A percentile compares a stretch with the other conserved stretches of the same genome.
phyloP scores from a whole-genome alignment of 257 asterid genomes.

The Thymus quinquecostatus region DNA sequence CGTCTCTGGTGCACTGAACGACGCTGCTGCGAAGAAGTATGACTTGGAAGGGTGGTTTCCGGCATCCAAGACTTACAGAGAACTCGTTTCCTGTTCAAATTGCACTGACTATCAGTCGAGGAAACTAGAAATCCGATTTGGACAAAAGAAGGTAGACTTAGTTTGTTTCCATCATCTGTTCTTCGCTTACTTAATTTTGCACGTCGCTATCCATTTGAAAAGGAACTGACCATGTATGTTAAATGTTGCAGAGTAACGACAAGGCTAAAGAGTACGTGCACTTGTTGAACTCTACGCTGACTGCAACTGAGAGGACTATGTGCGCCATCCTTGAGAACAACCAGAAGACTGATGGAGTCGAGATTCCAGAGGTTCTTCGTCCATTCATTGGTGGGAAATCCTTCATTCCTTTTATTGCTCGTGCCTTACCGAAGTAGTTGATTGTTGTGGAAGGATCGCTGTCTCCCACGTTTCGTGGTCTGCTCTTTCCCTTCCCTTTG shows the following conservation, averaged over 20 bases:
- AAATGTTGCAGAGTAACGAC: slow-evolving; percentile 66
- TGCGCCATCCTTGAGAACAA: slow-evolving; percentile 90
- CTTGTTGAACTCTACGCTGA: slow-evolving; percentile 88
- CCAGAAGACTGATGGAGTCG: slow-evolving; percentile 91
- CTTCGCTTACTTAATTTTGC: too few relatives aligned
- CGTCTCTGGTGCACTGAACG: slow-evolving; percentile 93
- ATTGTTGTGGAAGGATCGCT: background rate
- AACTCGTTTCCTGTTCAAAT: slow-evolving; percentile 95
- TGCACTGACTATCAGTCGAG: slow-evolving; percentile 92
- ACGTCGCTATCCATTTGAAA: background rate
- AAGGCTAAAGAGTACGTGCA: slow-evolving; percentile 84
- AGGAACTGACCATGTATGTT: slow-evolving; percentile 3
- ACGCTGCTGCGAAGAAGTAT: slow-evolving; percentile 96
- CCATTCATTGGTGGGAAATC: slow-evolving; percentile 71
- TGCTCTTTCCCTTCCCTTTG: background rate
- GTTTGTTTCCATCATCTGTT: background rate
- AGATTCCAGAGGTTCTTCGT: slow-evolving; percentile 75
- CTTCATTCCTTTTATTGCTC: slow-evolving; percentile 63
- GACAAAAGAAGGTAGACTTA: slow-evolving; percentile 77
- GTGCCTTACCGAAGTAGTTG: slow-evolving; percentile 47
- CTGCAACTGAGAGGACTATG: slow-evolving; percentile 94
- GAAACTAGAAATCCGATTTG: slow-evolving; percentile 81
- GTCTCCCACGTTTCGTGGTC: background rate
- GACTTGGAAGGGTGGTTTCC: slow-evolving; percentile 99
- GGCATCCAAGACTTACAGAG: slow-evolving; percentile 77